These are phyloP conservation scores for Alternaria solani DNA, from an alignment of 2,329 filamentous ascomycete genomes.

Conservation along the genomic window DNA sequence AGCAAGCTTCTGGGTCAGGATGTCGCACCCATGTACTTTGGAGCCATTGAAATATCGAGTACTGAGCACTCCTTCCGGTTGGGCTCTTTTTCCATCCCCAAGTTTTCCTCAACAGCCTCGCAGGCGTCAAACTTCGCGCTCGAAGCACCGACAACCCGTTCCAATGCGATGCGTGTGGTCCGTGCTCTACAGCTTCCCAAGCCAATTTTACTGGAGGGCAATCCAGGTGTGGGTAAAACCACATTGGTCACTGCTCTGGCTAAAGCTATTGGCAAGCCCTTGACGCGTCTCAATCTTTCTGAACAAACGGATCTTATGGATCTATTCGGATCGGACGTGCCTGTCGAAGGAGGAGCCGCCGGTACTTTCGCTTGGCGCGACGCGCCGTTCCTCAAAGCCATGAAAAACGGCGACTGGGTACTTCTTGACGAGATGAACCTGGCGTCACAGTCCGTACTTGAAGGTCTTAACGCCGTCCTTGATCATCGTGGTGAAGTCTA, in stretches of 20 bases:
- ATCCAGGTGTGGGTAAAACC: slow-evolving; percentile 97
- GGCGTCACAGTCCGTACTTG: slow-evolving; percentile 93
- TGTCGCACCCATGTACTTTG: slow-evolving; percentile 70
- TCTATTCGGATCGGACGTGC: slow-evolving; percentile 94
- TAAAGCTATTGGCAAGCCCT: slow-evolving; percentile 76
- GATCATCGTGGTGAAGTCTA: slow-evolving; percentile 97
- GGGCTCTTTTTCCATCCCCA: slow-evolving; percentile 76
- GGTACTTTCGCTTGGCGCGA: slow-evolving; percentile 96
- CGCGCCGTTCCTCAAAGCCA: slow-evolving; percentile 91
- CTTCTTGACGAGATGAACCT: slow-evolving; percentile 98
- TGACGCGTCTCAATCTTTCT: slow-evolving; percentile 95
- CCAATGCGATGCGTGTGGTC: slow-evolving; percentile 89
- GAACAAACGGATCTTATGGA: slow-evolving; percentile 99
- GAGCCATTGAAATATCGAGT: slow-evolving; percentile 66
- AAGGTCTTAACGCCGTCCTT: slow-evolving; percentile 94
- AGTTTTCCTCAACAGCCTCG: slow-evolving; percentile 54
- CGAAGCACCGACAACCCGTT: slow-evolving; percentile 85
- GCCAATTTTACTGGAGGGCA: slow-evolving; percentile 93
- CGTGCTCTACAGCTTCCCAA: slow-evolving; percentile 88
- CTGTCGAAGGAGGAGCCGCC: slow-evolving; percentile 88
- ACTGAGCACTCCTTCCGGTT: slow-evolving; percentile 67
- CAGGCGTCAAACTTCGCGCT: slow-evolving; percentile 75
- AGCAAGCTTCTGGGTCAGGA: slow-evolving; percentile 71
- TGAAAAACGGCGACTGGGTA: slow-evolving; percentile 97
- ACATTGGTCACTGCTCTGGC: slow-evolving; percentile 89